Percentiles rank a stretch among this genome's conserved stretches.
phyloP scores from a whole-genome alignment of 1,284 basidiomycete genomes.

The Porphyrellus sp. region DNA sequence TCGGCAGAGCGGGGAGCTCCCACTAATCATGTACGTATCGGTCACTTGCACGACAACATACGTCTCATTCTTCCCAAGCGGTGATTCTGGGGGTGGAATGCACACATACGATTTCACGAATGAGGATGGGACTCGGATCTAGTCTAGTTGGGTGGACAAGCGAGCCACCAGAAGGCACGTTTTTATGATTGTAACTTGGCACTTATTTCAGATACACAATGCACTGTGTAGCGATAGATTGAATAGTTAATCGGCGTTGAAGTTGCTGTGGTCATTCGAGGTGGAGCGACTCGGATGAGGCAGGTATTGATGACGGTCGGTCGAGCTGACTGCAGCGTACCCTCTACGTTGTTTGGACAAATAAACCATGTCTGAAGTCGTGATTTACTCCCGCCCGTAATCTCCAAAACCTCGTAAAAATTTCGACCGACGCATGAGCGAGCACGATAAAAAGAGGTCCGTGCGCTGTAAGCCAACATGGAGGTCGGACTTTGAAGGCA shows the following conservation, averaged over 20 bases:
- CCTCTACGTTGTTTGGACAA: conserved; percentile 32
- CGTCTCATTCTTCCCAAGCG: conserved; percentile 22
- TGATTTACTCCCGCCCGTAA: conserved; percentile 12
- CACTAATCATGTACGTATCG: conserved; percentile 57
- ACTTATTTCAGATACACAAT: conserved; percentile 3
- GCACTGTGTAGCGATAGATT: conserved; percentile 1
- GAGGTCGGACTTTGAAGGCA: conserved; percentile 38
- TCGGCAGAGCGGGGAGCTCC: conserved; percentile 46
- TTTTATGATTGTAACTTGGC: conserved; percentile 11
- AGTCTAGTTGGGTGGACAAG: background rate
- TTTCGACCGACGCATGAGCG: conserved; percentile 24
- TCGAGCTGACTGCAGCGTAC: background rate
- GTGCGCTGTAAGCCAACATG: conserved; percentile 33
- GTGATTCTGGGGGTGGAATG: conserved; percentile 33
- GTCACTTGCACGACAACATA: background rate
- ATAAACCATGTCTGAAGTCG: conserved; percentile 24
- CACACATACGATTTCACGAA: conserved; percentile 33
- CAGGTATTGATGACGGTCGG: no score
- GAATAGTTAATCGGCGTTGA: background rate
- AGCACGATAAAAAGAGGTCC: conserved; percentile 34
- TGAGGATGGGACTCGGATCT: conserved; percentile 22
- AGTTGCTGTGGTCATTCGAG: background rate
- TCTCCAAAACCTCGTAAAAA: conserved; percentile 10
- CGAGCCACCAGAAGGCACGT: background rate
- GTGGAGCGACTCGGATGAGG: no score